Conservation (phyloP, 2,329 filamentous ascomycete genomes). For the Hypoxylon sp. region DNA sequence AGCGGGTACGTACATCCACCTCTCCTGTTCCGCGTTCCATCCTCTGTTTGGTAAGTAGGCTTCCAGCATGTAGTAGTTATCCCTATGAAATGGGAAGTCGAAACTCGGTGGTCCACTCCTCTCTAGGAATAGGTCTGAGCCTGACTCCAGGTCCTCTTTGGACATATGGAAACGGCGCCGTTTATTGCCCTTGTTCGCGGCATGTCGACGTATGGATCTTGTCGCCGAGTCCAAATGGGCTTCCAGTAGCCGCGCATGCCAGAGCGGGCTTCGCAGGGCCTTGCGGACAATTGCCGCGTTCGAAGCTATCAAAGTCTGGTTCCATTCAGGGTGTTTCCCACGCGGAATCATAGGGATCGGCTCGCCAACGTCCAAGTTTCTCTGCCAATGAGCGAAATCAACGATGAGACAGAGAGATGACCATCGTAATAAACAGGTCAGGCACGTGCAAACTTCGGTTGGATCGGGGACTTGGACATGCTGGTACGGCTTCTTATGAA, state of each 20-base stretch:
- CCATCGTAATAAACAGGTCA: conserved; percentile 71
- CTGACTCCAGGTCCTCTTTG: conserved; percentile 60
- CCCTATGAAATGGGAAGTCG: conserved; percentile 69
- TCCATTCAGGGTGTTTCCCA: conserved; percentile 66
- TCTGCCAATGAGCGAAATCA: conserved; percentile 71
- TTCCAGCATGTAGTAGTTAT: conserved; percentile 72
- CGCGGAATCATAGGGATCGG: conserved; percentile 68
- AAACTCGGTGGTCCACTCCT: conserved; percentile 65
- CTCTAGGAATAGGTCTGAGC: conserved; percentile 66
- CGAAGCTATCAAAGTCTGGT: conserved; percentile 59
- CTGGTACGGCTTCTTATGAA: conserved; percentile 67
- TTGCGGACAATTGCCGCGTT: conserved; percentile 62
- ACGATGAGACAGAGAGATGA: conserved; percentile 68
- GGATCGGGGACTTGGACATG: conserved; percentile 66
- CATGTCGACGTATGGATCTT: conserved; percentile 63
- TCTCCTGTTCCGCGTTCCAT: conserved; percentile 63
- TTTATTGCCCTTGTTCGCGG: conserved; percentile 64
- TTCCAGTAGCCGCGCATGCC: conserved; percentile 66
- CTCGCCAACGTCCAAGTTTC: conserved; percentile 63
- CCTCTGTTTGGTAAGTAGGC: conserved; percentile 70
- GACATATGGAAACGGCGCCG: conserved; percentile 63
- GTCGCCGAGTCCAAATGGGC: conserved; percentile 64
- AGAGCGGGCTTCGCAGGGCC: conserved; percentile 64
- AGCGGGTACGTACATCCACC: conserved; percentile 65
- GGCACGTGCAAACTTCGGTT: conserved; percentile 67